These are phyloP conservation scores for Endotrypanum monterogeii DNA, from an alignment of 208 protist species.

Conservation along the genomic window DNA sequence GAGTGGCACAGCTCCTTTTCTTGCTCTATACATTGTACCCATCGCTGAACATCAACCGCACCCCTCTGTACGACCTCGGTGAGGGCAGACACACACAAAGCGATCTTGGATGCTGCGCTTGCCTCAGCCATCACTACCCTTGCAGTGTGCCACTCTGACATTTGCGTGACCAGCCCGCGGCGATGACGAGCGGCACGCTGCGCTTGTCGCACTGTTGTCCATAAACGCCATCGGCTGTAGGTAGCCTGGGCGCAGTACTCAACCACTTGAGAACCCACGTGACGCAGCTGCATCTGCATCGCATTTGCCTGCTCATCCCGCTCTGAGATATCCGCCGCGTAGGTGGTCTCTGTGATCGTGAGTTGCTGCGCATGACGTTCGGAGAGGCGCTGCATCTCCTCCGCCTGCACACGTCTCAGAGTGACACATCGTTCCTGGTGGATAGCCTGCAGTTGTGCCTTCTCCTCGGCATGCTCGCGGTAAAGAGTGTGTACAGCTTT, in stretches of 20 bases:
- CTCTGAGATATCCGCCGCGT: neutral
- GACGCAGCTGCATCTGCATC: conserved; percentile 10
- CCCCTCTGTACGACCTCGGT: neutral
- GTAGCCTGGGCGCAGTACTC: conserved; percentile 52
- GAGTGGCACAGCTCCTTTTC: conserved; percentile 4
- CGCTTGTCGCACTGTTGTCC: conserved; percentile 19
- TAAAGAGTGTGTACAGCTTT: conserved; percentile 5
- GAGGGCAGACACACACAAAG: neutral
- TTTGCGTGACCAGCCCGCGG: neutral
- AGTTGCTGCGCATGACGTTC: conserved; percentile 13
- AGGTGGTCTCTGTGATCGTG: neutral
- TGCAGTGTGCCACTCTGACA: conserved; percentile 6
- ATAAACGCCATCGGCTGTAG: conserved; percentile 37
- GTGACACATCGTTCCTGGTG: conserved; percentile 25
- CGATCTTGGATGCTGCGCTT: neutral
- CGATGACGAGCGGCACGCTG: conserved; percentile 12
- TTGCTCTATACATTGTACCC: conserved; percentile 5
- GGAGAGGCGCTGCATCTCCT: conserved; percentile 13
- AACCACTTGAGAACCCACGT: conserved; percentile 33
- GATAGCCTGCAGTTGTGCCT: conserved; percentile 26
- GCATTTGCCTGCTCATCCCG: neutral
- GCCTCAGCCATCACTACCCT: neutral
- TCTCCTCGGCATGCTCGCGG: conserved; percentile 10
- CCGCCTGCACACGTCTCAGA: conserved; percentile 17
- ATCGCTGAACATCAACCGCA: neutral